phyloP scores from a whole-genome alignment of 495 filamentous ascomycete species.

The Parathielavia hyrcaniae region DNA sequence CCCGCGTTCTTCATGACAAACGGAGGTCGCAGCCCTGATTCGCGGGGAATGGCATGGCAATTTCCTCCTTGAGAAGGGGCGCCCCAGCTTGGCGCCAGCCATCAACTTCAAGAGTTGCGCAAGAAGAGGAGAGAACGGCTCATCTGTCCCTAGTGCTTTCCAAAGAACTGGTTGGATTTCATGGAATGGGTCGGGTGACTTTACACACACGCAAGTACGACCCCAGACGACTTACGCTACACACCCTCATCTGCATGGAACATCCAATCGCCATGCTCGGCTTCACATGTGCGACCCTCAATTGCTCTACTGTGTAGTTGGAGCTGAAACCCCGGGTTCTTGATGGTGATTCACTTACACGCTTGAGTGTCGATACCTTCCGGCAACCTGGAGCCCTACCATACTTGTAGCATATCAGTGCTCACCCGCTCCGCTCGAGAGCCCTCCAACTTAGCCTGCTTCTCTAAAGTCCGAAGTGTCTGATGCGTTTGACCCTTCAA shows the following conservation, averaged over 20 bases:
- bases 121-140: background rate
- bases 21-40: constrained; percentile 8
- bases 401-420: background rate
- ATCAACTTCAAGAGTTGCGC: background rate
- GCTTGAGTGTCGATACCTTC: background rate
- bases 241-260: background rate
- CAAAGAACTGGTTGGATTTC: too few relatives aligned
- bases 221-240: background rate
- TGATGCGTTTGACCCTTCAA: background rate
- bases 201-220: background rate
- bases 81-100: constrained; percentile 15
- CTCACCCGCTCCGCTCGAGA: too few relatives aligned
- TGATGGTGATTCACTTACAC: background rate
- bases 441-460: too few relatives aligned
- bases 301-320: too few relatives aligned
- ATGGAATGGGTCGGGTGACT: background rate
- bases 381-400: too few relatives aligned
- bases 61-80: constrained; percentile 13
- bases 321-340: constrained; percentile 3
- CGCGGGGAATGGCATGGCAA: constrained; percentile 19
- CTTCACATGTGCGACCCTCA: constrained; percentile 6
- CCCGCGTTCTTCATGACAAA: constrained; percentile 12
- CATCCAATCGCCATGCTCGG: background rate
- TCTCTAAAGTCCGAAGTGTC: too few relatives aligned
- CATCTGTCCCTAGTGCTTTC: background rate